Base-by-base conservation (phyloP, 805 yeast genomes). In the Candida hispaniensis region DNA sequence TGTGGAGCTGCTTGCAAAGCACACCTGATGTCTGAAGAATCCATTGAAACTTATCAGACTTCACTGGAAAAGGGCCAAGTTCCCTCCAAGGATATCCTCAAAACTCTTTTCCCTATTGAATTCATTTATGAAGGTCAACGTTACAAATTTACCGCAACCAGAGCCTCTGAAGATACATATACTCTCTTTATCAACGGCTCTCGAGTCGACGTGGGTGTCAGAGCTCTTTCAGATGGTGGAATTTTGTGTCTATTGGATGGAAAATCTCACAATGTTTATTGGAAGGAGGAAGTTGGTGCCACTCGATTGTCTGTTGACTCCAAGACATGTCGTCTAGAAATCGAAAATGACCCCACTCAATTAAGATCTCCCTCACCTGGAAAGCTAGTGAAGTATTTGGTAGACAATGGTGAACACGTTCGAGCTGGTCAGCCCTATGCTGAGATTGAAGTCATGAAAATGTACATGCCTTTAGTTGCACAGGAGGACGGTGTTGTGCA, bases 1-100 rank as follows among this genome's bases (percentile, higher is more conserved):
- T 86, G 96, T 63, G 99, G 99, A 61, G 98, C 98, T 34, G 93
- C 81, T 13, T 78, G 96, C n/a, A 83, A 81, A 59, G 95, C 97
- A 20, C 85, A 79, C 58, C 66, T 81, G 38, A 78, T 74, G 44
- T 69, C 88, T 12, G 79, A 76, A 47, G 76, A 71, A 38, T 73
- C 79, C 45, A 69, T 74, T 48, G 63, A 64, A 34, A 80, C 75
- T 43, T 93, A 79, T 61, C 66, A 71, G 32, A 58, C 67, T 6
- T 75, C 86, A n/a, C 69, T 91, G 48, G 94, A 83, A 55, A 82
- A 78, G 55, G 99, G 99, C 56, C 97, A 86, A 65, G 94, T 86
- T 38, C 93, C 94, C 26, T 69, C 81, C 23, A 82, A 78, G 51
- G 76, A 74, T 34, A 61, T 77, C 42, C 67, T 91, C 57, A 81